These are phyloP conservation scores for Rhizophagus sp. DNA, from an alignment of 192 early-diverging fungal species.

Conservation along the genomic window DNA sequence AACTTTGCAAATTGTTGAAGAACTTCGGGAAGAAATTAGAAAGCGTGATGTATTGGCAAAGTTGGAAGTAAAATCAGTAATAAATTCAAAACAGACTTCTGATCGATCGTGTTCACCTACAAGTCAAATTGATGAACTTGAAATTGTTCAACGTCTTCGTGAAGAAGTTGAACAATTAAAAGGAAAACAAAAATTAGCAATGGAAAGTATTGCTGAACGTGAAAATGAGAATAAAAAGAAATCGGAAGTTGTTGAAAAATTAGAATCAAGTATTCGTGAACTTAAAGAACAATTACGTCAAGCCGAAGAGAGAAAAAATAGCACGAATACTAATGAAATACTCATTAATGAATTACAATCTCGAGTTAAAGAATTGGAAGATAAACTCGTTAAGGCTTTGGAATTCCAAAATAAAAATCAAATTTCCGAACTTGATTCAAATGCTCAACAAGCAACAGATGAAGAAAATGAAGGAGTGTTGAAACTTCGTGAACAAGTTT, in stretches of 20 bases:
- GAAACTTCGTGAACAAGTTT: constrained; percentile 10
- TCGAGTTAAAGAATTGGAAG: constrained; percentile 18
- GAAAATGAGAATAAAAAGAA: constrained; percentile 1
- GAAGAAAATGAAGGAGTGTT: constrained; percentile 4
- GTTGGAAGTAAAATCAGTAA: constrained; percentile 14
- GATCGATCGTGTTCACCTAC: background rate
- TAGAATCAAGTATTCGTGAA: background rate
- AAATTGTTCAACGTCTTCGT: constrained; percentile 24
- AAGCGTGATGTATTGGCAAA: constrained; percentile 17
- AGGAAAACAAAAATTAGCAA: constrained; percentile 7
- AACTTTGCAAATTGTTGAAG: constrained; percentile 26
- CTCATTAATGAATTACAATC: background rate
- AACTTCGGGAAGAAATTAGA: constrained; percentile 24
- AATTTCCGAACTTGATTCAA: background rate
- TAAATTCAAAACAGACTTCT: background rate
- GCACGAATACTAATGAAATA: background rate
- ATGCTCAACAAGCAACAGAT: background rate
- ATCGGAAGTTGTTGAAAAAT: background rate
- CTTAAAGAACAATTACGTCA: background rate
- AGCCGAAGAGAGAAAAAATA: background rate
- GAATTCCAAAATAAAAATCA: background rate
- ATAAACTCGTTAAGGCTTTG: constrained; percentile 4
- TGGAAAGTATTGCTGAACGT: constrained; percentile 16
- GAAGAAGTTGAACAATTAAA: constrained; percentile 30
- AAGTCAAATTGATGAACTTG: constrained; percentile 7